Evolutionary conservation across 2,329 filamentous ascomycete genomes (phyloP).

Genomic region (Septoria petroselini): DNA sequence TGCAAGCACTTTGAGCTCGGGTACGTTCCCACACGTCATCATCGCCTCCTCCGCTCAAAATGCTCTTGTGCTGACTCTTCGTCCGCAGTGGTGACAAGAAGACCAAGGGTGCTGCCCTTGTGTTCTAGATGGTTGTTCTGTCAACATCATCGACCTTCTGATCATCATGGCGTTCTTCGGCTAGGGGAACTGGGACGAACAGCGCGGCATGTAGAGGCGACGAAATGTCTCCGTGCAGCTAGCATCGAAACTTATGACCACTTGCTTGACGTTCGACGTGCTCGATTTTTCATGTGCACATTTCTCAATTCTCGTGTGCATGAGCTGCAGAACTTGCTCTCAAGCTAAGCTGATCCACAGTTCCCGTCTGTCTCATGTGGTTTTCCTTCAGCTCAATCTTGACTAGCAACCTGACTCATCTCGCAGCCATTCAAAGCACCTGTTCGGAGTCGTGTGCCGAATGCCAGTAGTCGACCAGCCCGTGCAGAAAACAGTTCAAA

Average conservation of each 20-base stretch:
- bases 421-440: too few relatives aligned
- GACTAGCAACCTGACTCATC: too few relatives aligned
- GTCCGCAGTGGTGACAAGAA: slow-evolving; percentile 99
- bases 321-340: too few relatives aligned
- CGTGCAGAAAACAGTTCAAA: too few relatives aligned
- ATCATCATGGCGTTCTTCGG: slow-evolving; percentile 31
- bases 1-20: slow-evolving; percentile 99
- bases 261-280: slow-evolving; percentile 14
- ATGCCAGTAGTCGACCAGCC: too few relatives aligned
- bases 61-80: slow-evolving; percentile 35
- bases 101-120: slow-evolving; percentile 99
- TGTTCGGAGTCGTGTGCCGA: too few relatives aligned
- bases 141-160: slow-evolving; percentile 37
- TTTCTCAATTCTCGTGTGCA: too few relatives aligned
- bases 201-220: slow-evolving; percentile 26
- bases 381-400: too few relatives aligned
- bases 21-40: too few relatives aligned
- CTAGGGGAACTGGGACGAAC: slow-evolving; percentile 24
- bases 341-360: too few relatives aligned
- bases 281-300: too few relatives aligned
- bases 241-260: slow-evolving; percentile 18
- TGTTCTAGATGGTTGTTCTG: slow-evolving; percentile 80
- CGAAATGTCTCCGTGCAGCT: slow-evolving; percentile 17
- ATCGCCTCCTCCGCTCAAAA: neutral
- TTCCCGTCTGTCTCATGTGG: too few relatives aligned